Percentiles rank a stretch among this genome's conserved stretches.
Conservation (phyloP, 2,329 filamentous ascomycete species). For the Penicillium oxalicum region DNA sequence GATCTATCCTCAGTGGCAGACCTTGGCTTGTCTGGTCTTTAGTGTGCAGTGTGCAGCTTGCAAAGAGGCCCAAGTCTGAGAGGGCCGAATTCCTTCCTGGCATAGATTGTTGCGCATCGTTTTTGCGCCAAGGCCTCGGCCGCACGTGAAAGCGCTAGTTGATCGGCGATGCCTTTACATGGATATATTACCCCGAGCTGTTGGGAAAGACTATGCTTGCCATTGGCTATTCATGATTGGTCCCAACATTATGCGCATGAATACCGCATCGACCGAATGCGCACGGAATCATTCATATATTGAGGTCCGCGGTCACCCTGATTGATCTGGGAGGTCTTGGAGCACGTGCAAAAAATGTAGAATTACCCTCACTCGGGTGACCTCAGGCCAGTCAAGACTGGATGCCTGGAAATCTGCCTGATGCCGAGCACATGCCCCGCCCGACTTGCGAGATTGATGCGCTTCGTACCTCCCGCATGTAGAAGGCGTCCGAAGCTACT, state of each 20-base stretch:
- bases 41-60: no score
- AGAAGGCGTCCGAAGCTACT: no score
- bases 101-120: neutral
- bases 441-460: no score
- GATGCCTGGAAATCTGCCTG: no score
- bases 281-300: neutral
- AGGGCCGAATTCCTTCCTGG: neutral
- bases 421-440: neutral
- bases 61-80: no score
- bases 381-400: no score
- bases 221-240: conserved; percentile 2
- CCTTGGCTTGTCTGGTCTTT: no score
- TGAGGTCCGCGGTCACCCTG: neutral
- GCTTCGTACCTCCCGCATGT: no score
- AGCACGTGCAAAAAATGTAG: neutral
- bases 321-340: neutral
- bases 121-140: conserved; percentile 12
- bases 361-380: neutral
- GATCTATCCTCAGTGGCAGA: no score
- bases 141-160: conserved; percentile 17
- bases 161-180: conserved; percentile 1
- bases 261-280: neutral
- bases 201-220: conserved; percentile 13
- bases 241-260: conserved; percentile 9
- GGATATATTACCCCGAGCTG: conserved; percentile 4